These are phyloP conservation scores for Cornus suecica DNA, from an alignment of 148 eudicot genomes.

Conservation along the genomic window DNA sequence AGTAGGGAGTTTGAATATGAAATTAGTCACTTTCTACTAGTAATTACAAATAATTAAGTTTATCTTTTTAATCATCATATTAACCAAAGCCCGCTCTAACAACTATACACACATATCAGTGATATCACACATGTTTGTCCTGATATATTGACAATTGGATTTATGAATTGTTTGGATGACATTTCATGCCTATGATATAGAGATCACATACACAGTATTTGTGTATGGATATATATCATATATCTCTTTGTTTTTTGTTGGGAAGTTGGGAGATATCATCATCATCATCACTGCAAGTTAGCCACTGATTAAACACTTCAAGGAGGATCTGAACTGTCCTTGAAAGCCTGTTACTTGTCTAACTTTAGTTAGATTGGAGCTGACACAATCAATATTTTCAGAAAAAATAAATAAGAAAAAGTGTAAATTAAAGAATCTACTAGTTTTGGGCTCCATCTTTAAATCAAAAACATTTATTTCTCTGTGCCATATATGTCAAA, in stretches of 20 bases:
- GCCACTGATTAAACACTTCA: conserved; percentile 4
- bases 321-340: conserved; percentile 10
- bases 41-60: too few species aligned
- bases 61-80: too few species aligned
- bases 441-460: not conserved
- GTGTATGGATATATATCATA: too few species aligned
- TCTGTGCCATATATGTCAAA: not conserved
- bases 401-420: not conserved
- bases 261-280: not conserved
- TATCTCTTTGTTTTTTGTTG: too few species aligned
- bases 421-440: not conserved
- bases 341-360: conserved; percentile 1
- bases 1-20: too few species aligned
- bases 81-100: too few species aligned
- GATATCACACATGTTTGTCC: too few species aligned
- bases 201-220: too few species aligned
- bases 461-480: not conserved
- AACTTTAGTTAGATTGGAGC: conserved; percentile 4
- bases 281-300: not conserved
- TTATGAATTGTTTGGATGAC: not conserved
- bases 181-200: not conserved
- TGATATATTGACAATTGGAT: too few species aligned
- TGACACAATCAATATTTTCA: not conserved
- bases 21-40: too few species aligned
- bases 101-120: too few species aligned